A percentile compares a stretch with the other conserved stretches of the same genome.
Evolutionary conservation across 1,284 basidiomycete species (phyloP).

Genomic region (Ganoderma boninense): DNA sequence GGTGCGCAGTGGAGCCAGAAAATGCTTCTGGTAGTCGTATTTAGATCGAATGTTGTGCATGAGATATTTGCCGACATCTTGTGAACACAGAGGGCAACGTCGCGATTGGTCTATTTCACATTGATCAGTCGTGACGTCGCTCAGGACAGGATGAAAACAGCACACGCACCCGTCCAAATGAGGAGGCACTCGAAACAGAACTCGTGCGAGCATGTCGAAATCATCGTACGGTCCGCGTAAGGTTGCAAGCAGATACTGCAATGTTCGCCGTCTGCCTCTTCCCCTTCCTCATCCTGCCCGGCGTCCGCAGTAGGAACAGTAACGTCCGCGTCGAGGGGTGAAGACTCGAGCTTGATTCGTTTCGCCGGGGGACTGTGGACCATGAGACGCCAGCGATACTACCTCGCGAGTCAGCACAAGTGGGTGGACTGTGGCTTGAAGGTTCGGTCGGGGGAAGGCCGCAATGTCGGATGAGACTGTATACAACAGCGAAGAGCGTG

Average conservation of each 20-base stretch:
- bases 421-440: background rate
- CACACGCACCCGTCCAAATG: constrained; percentile 77
- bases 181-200: constrained; percentile 91
- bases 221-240: constrained; percentile 78
- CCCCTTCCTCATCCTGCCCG: background rate
- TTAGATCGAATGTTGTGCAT: constrained; percentile 83
- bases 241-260: constrained; percentile 82
- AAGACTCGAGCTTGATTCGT: constrained; percentile 35
- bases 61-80: constrained; percentile 77
- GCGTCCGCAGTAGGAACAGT: background rate
- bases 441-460: background rate
- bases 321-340: background rate
- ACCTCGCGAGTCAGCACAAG: no score
- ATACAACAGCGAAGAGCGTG: background rate
- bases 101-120: constrained; percentile 67
- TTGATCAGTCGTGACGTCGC: background rate
- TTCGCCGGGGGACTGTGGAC: constrained; percentile 33
- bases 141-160: background rate
- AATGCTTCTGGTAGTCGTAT: constrained; percentile 84
- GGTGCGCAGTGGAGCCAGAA: constrained; percentile 70
- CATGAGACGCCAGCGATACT: no score
- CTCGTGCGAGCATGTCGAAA: constrained; percentile 85
- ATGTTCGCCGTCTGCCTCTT: constrained; percentile 47
- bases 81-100: constrained; percentile 84
- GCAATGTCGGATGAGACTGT: no score